These are phyloP conservation scores for Artemisia argyi DNA, from an alignment of 129 eudicot genomes.

Conservation along the genomic window DNA sequence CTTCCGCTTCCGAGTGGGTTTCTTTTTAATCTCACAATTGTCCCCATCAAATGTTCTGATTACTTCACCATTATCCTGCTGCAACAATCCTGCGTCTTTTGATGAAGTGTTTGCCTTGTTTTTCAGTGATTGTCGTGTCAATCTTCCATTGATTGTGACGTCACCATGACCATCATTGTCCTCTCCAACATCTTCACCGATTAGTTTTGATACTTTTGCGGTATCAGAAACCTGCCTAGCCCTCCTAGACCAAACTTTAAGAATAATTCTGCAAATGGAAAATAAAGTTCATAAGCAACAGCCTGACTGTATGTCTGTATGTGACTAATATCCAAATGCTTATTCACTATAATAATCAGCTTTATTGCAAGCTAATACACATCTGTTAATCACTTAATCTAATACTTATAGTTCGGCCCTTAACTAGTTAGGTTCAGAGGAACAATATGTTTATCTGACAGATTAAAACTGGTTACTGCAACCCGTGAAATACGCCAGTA, in stretches of 20 bases:
- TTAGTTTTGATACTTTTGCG: slow-evolving; percentile 31
- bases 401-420: background rate
- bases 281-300: background rate
- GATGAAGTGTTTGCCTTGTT: slow-evolving; percentile 3
- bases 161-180: slow-evolving; percentile 14
- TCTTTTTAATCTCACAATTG: slow-evolving; percentile 24
- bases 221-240: slow-evolving; percentile 35
- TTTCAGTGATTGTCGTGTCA: background rate
- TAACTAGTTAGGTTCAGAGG: background rate
- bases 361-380: background rate
- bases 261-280: slow-evolving; percentile 26
- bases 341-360: background rate
- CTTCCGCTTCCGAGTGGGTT: slow-evolving; percentile 20
- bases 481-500: background rate
- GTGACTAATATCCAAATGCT: background rate
- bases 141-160: slow-evolving; percentile 14
- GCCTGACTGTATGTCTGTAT: background rate
- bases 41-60: slow-evolving; percentile 15
- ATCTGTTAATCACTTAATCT: background rate
- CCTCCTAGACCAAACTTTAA: slow-evolving; percentile 35
- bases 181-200: slow-evolving; percentile 31
- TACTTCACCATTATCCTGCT: slow-evolving; percentile 17
- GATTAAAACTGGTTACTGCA: background rate
- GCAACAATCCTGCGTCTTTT: too few relatives aligned
- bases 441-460: background rate